Evolutionary conservation across 257 asterid species (phyloP).

Genomic region (Przewalskia tangutica): DNA sequence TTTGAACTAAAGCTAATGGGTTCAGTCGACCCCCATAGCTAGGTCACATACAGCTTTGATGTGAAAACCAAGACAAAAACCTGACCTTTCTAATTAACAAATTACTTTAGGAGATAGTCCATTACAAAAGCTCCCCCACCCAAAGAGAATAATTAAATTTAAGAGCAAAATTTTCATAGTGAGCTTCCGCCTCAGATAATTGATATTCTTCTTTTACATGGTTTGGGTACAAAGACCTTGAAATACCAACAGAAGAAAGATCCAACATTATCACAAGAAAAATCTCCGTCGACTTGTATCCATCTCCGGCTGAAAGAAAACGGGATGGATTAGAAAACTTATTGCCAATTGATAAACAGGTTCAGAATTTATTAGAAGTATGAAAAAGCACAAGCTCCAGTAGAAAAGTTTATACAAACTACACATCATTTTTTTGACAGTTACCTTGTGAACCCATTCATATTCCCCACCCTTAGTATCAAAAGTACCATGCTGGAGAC

Average conservation of each 20-base stretch:
- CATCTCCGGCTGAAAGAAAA: constrained; percentile 65
- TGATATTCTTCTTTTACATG: background rate
- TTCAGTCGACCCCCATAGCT: background rate
- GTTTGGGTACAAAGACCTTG: background rate
- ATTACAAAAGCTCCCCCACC: background rate
- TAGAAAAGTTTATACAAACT: background rate
- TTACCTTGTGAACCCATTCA: constrained; percentile 97
- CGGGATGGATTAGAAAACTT: background rate
- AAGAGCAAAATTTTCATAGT: background rate
- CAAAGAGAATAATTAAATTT: background rate
- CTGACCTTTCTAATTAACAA: background rate
- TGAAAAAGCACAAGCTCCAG: background rate
- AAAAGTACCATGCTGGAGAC: constrained; percentile 90
- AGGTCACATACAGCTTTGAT: background rate
- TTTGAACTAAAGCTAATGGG: no score
- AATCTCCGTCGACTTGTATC: constrained; percentile 91
- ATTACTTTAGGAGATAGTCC: background rate
- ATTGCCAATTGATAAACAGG: background rate
- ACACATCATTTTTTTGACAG: background rate
- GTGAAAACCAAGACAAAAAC: background rate
- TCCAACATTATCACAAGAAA: constrained; percentile 35
- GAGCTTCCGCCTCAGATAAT: background rate
- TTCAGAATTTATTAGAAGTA: background rate
- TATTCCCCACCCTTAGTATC: constrained; percentile 86
- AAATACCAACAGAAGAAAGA: background rate